phyloP scores from a whole-genome alignment of 2,329 filamentous ascomycete genomes.

The Mycosphaerella sp. region DNA sequence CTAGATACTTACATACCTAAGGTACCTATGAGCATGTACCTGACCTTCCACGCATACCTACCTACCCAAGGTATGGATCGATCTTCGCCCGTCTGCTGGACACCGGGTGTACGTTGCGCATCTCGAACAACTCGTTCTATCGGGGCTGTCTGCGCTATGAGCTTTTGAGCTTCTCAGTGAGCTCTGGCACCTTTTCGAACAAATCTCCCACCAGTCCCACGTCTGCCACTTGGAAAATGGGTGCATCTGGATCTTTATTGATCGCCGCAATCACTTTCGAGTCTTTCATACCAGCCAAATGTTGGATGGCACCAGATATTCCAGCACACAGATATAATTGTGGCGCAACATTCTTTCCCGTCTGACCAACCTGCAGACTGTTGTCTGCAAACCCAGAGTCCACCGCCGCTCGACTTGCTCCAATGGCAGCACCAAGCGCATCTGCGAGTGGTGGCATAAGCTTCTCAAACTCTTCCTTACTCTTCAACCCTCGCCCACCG shows the following conservation, averaged over 20 bases:
- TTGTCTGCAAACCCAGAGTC: conserved; percentile 98
- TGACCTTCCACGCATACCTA: too few relatives aligned
- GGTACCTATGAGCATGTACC: neutral
- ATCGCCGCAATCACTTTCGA: conserved; percentile 99
- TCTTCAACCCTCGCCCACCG: conserved; percentile 90
- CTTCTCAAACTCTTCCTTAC: conserved; percentile 93
- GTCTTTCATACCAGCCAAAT: conserved; percentile 99
- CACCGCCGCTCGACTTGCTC: conserved; percentile 88
- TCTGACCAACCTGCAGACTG: conserved; percentile 96
- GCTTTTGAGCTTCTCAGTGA: conserved; percentile 85
- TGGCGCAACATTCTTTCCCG: conserved; percentile 95
- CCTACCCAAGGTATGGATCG: too few relatives aligned
- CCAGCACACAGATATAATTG: conserved; percentile 92
- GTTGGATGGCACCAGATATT: conserved; percentile 95
- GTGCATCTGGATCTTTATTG: conserved; percentile 95
- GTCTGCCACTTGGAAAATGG: conserved; percentile 97
- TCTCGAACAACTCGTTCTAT: too few relatives aligned
- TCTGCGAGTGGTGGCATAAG: conserved; percentile 91
- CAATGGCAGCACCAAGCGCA: conserved; percentile 87
- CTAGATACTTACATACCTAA: neutral
- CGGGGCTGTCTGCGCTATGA: conserved; percentile 6
- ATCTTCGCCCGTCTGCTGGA: too few relatives aligned
- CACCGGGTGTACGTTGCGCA: too few relatives aligned
- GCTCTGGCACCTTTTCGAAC: conserved; percentile 90
- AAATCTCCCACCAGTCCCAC: conserved; percentile 92